Evolutionary conservation across 2,329 filamentous ascomycete genomes (phyloP).

Genomic region (Rutstroemia sp.): DNA sequence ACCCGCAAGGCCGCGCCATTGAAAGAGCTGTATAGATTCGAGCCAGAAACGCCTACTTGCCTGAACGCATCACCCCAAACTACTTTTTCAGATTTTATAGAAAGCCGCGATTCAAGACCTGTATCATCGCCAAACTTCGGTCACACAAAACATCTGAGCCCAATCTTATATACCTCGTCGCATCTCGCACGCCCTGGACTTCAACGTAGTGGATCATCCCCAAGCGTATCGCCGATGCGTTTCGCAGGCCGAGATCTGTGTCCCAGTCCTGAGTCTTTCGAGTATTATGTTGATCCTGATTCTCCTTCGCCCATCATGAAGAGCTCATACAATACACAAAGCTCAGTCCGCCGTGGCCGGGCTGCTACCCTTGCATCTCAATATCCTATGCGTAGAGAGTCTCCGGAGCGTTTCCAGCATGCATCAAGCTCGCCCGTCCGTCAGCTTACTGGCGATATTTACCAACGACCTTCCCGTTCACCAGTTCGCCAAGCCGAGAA

Average conservation of each 20-base stretch:
- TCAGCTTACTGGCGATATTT: background rate
- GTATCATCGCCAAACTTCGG: slow-evolving; percentile 11
- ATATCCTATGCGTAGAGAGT: background rate
- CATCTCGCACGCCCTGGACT: slow-evolving; percentile 1
- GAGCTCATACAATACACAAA: background rate
- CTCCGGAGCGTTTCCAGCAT: background rate
- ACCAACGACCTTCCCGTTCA: background rate
- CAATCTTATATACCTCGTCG: background rate
- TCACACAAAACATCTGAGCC: slow-evolving; percentile 10
- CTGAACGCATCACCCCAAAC: slow-evolving; percentile 15
- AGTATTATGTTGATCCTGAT: background rate
- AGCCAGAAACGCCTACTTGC: slow-evolving; percentile 20
- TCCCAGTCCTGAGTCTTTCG: background rate
- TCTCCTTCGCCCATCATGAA: slow-evolving; percentile 1
- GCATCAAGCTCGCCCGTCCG: background rate
- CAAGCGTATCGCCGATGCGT: slow-evolving; percentile 7
- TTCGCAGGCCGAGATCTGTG: background rate
- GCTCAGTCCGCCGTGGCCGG: background rate
- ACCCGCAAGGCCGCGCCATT: background rate
- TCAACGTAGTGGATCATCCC: slow-evolving; percentile 17
- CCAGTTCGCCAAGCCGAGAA: background rate
- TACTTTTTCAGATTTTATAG: slow-evolving; percentile 22
- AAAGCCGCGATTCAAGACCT: slow-evolving; percentile 8
- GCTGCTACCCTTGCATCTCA: background rate
- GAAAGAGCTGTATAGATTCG: slow-evolving; percentile 20